Conservation (phyloP, 805 yeast species). For the Spathaspora boniae region DNA sequence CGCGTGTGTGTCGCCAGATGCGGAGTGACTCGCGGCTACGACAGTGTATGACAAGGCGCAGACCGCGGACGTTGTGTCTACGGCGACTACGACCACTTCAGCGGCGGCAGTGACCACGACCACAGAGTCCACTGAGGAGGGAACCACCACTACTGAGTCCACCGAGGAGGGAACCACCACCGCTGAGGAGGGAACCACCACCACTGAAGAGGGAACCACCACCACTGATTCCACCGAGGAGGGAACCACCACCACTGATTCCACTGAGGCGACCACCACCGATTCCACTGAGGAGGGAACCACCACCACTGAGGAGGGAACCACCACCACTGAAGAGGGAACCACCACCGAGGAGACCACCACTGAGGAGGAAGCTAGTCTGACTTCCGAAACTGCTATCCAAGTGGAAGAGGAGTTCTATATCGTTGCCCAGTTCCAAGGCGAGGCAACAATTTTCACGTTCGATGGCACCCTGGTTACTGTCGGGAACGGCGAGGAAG, state of each 20-base stretch:
- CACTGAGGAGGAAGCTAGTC: neutral
- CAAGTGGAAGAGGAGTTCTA: neutral
- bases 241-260: neutral
- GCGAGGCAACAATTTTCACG: slow-evolving; percentile 1
- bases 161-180: neutral
- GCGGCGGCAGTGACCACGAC: no score
- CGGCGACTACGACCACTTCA: no score
- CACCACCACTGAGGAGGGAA: slow-evolving; percentile 1
- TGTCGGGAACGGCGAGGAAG: neutral
- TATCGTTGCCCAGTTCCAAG: neutral
- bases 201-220: slow-evolving; percentile 1
- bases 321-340: neutral
- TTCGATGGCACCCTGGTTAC: slow-evolving; percentile 6
- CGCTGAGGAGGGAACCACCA: neutral
- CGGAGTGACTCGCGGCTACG: no score
- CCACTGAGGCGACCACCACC: neutral
- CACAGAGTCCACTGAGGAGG: neutral
- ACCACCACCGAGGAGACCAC: neutral
- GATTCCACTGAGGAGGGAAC: neutral
- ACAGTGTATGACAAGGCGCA: no score
- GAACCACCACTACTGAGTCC: neutral
- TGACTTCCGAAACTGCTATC: no score
- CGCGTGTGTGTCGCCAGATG: no score
- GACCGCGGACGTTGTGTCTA: no score
- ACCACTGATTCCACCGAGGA: neutral